phyloP scores from a whole-genome alignment of 2,329 filamentous ascomycete species.

The Ophiostoma triangulosporum region DNA sequence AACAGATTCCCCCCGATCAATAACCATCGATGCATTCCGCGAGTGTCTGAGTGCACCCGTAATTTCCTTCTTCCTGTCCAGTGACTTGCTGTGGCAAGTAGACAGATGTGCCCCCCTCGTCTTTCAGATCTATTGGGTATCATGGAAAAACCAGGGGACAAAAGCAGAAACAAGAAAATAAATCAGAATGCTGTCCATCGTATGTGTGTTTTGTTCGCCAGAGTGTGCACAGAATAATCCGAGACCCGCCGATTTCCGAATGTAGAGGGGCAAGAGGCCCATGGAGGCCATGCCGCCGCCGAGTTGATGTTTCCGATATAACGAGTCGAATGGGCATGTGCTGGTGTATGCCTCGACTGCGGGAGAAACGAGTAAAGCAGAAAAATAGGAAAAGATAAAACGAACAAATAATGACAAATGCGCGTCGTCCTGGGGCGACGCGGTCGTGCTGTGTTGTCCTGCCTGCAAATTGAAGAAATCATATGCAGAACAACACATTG shows the following conservation, averaged over 20 bases:
- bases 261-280: conserved; percentile 17
- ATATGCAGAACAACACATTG: conserved; percentile 5
- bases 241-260: conserved; percentile 22
- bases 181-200: conserved; percentile 22
- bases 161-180: conserved; percentile 22
- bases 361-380: conserved; percentile 12
- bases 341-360: neutral
- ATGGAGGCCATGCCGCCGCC: conserved; percentile 25
- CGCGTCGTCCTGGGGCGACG: neutral
- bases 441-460: neutral
- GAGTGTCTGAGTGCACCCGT: conserved; percentile 16
- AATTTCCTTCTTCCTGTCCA: conserved; percentile 10
- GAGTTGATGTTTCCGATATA: conserved; percentile 16
- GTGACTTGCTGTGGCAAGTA: conserved; percentile 8
- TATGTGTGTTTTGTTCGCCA: conserved; percentile 16
- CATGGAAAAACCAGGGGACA: conserved; percentile 22
- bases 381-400: conserved; percentile 4
- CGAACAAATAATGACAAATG: conserved; percentile 10
- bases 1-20: conserved; percentile 17
- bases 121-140: conserved; percentile 27
- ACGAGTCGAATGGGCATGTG: neutral
- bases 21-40: conserved; percentile 16
- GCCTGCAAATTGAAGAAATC: neutral
- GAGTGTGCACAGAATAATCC: conserved; percentile 17
- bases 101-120: conserved; percentile 16